Conservation (phyloP, 495 filamentous ascomycete species). For the Immersiella caudata region DNA sequence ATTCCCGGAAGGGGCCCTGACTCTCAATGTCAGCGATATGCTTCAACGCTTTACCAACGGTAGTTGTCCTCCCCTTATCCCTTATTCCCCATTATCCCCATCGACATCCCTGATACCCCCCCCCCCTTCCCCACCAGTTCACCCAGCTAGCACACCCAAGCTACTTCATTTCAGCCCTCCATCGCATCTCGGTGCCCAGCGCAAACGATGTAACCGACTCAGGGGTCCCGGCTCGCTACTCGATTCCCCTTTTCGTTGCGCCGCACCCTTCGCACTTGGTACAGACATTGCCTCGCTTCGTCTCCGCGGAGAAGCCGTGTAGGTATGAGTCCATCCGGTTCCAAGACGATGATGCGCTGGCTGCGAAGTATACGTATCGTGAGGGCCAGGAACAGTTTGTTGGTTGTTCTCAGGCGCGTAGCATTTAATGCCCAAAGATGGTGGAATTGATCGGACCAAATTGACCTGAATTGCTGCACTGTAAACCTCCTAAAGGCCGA, state of each 20-base stretch:
- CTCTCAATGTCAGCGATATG: constrained; percentile 62
- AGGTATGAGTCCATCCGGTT: constrained; percentile 55
- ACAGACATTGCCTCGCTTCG: constrained; percentile 56
- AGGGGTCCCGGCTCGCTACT: constrained; percentile 58
- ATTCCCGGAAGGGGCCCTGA: constrained; percentile 52
- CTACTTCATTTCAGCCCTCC: constrained; percentile 55
- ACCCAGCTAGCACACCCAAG: constrained; percentile 32
- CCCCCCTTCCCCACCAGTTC: no score
- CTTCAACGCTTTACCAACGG: constrained; percentile 63
- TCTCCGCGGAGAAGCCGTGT: constrained; percentile 37
- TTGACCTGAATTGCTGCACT: no score
- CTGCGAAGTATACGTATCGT: constrained; percentile 27
- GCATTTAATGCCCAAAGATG: not conserved
- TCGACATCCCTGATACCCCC: not conserved
- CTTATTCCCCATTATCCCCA: constrained; percentile 11
- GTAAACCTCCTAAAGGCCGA: no score
- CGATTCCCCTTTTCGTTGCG: constrained; percentile 62
- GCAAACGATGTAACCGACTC: constrained; percentile 42
- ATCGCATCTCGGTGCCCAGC: constrained; percentile 54
- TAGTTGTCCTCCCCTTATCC: constrained; percentile 28
- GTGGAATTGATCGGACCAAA: no score
- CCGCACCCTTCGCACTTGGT: constrained; percentile 57
- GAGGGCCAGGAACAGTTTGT: not conserved
- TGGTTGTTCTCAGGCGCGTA: not conserved
- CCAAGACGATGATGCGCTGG: constrained; percentile 28